A percentile compares a stretch with the other conserved stretches of the same genome.
Conservation (phyloP, 2,329 filamentous ascomycete species). For the Fusarium anthophilum region DNA sequence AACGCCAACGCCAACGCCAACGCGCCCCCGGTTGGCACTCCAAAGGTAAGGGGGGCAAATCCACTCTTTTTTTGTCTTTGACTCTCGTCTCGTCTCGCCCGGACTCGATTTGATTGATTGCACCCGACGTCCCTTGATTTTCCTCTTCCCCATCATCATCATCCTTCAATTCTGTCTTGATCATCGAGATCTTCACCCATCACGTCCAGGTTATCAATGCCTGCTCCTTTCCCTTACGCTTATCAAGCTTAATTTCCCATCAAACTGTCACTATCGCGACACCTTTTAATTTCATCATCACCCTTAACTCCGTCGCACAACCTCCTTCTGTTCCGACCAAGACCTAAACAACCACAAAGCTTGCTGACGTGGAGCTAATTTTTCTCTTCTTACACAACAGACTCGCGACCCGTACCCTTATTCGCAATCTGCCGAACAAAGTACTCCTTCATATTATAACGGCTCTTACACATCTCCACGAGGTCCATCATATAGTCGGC, state of each 20-base stretch:
- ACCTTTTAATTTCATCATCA: constrained; percentile 37
- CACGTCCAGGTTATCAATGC: constrained; percentile 38
- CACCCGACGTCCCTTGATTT: constrained; percentile 31
- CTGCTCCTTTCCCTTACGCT: constrained; percentile 21
- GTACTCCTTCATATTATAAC: constrained; percentile 58
- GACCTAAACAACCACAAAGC: constrained; percentile 24
- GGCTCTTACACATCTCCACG: constrained; percentile 60
- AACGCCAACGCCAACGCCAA: constrained; percentile 45
- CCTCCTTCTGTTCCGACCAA: constrained; percentile 21
- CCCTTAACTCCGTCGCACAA: constrained; percentile 27
- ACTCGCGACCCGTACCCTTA: constrained; percentile 63
- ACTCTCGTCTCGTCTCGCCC: constrained; percentile 34
- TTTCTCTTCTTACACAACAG: constrained; percentile 47
- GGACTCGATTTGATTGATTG: constrained; percentile 33
- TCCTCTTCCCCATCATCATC: constrained; percentile 26
- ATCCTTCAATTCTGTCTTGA: constrained; percentile 25
- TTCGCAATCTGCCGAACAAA: constrained; percentile 55
- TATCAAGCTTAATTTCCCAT: constrained; percentile 19
- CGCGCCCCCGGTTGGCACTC: constrained; percentile 54
- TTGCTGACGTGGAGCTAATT: constrained; percentile 43
- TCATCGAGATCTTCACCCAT: constrained; percentile 16
- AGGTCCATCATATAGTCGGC: constrained; percentile 53
- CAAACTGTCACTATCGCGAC: constrained; percentile 16
- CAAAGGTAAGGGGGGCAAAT: constrained; percentile 58
- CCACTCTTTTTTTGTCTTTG: constrained; percentile 43